Evolutionary conservation across 129 eudicot species (phyloP).

Genomic region (Tagetes patula): DNA sequence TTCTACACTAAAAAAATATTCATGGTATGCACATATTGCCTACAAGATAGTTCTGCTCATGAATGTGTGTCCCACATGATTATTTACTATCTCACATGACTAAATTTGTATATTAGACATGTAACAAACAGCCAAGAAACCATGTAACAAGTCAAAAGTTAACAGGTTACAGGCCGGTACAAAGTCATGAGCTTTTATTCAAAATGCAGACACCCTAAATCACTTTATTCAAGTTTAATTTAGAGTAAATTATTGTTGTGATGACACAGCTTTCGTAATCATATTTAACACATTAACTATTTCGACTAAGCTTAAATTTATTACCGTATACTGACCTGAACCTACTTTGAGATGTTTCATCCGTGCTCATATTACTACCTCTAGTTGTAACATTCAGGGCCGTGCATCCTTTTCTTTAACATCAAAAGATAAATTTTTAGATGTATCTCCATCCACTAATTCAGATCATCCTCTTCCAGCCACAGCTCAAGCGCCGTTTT

Average conservation of each 20-base stretch:
- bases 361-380: not conserved
- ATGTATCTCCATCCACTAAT: conserved; percentile 33
- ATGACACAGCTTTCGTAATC: too few species aligned
- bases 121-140: not conserved
- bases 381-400: not conserved
- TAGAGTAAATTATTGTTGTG: too few species aligned
- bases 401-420: conserved; percentile 33
- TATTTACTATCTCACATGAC: not conserved
- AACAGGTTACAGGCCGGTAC: not conserved
- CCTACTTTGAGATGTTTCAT: not conserved
- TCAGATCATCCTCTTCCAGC: conserved; percentile 31
- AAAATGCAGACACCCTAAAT: not conserved
- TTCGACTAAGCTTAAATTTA: not conserved
- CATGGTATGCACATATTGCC: too few species aligned
- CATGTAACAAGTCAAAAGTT: not conserved
- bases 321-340: not conserved
- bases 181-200: not conserved
- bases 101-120: not conserved
- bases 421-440: conserved; percentile 38
- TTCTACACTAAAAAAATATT: too few species aligned
- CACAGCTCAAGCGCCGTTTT: conserved; percentile 22
- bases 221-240: too few species aligned
- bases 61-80: too few species aligned
- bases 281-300: not conserved
- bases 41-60: too few species aligned